Evolutionary conservation across 345 rosid genomes (phyloP).

Genomic region (Cochlearia excelsa): DNA sequence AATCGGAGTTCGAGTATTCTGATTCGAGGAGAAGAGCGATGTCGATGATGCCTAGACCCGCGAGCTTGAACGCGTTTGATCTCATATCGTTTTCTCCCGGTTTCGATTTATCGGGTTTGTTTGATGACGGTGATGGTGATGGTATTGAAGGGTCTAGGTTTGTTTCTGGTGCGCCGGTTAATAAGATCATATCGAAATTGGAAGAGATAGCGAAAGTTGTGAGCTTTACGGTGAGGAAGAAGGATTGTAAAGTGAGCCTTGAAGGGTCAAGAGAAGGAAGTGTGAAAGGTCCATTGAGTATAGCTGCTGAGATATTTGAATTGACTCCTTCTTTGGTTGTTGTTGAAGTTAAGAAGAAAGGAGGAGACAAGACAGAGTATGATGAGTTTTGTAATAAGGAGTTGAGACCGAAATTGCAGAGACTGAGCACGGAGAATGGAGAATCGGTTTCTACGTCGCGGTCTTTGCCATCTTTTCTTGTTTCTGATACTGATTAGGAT

Average conservation of each 20-base stretch:
- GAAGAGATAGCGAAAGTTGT: conserved; percentile 66
- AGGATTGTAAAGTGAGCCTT: conserved; percentile 66
- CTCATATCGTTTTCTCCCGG: conserved; percentile 67
- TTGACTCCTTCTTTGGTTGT: conserved; percentile 49
- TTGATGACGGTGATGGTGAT: conserved; percentile 44
- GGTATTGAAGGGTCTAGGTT: conserved; percentile 49
- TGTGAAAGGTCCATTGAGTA: conserved; percentile 52
- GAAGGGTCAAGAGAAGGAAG: conserved; percentile 67
- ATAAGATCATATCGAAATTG: conserved; percentile 55
- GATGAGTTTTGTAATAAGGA: conserved; percentile 76
- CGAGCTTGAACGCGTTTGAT: conserved; percentile 73
- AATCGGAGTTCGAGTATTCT: conserved; percentile 45
- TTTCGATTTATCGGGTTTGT: conserved; percentile 63
- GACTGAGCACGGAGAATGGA: conserved; percentile 51
- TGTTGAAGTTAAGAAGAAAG: conserved; percentile 60
- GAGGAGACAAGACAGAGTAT: conserved; percentile 78
- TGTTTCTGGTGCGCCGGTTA: conserved; percentile 59
- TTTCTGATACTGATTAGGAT: conserved; percentile 59
- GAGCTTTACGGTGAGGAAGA: conserved; percentile 67
- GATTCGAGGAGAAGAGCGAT: conserved; percentile 32
- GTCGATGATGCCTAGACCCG: conserved; percentile 51
- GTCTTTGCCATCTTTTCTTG: conserved; percentile 36
- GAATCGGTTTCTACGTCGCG: conserved; percentile 6
- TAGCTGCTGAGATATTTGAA: conserved; percentile 67
- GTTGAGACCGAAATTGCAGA: conserved; percentile 71